Evolutionary conservation across 2,329 filamentous ascomycete species (phyloP), one percentile per base, ranked within the genome.

Genomic region (Lizonia empirigonia): DNA sequence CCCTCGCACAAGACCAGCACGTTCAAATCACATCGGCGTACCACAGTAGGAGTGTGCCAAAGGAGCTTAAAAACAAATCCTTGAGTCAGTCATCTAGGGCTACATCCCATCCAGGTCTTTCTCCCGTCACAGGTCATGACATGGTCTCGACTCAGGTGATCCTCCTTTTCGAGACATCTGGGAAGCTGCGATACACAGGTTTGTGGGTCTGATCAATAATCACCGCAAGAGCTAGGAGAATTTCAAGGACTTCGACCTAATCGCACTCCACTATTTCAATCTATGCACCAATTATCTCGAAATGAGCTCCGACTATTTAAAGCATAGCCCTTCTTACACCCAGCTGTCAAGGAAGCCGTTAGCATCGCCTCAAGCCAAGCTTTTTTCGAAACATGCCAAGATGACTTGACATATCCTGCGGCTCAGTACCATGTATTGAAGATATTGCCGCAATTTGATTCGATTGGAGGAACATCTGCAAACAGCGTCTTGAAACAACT

Each of bases 161-260:
- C 33, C 32, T 41, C 41, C 49, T 42, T 38, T 46, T 46, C 20
- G 7, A 38, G 15, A 32, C 13, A 7, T 32, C 10, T 15, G 29
- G 30, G 10, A 20, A 33, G 16, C 33, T 38, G 38, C 38, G 32
- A 26, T 36, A 16, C 27, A 29, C 12, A 13, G 22, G 10, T 5
- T 18, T 33, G 49, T 52, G 49, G 39, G 39, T 36, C 50, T 16
- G 39, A n/a, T 35, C 29, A 44, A 44, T 36, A 48, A 20, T 16
- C 23, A 24, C 38, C 50, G 50, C 44, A 53, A 40, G 44, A 47
- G 38, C 50, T 53, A 48, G 50, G 50, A 53, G 50, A 53, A 40
- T 49, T 48, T 15, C 10, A 16, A 41, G 15, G 30, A 19, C 35
- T 22, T 30, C 10, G 26, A 37, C 16, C 13, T 35, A 16, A 34